phyloP scores from a whole-genome alignment of 495 filamentous ascomycete species.

The Chaetomium tenue region DNA sequence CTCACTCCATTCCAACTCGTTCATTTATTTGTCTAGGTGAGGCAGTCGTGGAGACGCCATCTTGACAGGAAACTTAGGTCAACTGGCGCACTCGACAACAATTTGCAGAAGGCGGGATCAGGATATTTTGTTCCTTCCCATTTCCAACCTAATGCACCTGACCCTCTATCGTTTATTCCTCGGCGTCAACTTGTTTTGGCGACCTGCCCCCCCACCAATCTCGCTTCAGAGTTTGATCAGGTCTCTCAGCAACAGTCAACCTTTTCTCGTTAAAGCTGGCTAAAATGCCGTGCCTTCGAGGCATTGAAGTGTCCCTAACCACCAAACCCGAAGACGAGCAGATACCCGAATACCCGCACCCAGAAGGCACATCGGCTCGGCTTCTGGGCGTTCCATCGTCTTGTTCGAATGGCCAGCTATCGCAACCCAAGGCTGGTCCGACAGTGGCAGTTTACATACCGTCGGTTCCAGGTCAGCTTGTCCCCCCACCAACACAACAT shows the following conservation, averaged over 20 bases:
- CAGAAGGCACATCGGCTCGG: constrained; percentile 46
- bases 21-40: not conserved
- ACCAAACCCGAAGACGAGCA: constrained; percentile 32
- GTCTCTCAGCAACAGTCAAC: not conserved
- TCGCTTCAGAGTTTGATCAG: too few relatives aligned
- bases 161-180: not conserved
- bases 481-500: too few relatives aligned
- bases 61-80: too few relatives aligned
- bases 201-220: not conserved
- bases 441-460: constrained; percentile 51
- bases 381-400: constrained; percentile 27
- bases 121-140: not conserved
- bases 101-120: not conserved
- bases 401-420: constrained; percentile 11
- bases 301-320: constrained; percentile 45
- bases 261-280: not conserved
- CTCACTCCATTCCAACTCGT: not conserved
- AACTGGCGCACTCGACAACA: not conserved
- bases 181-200: too few relatives aligned
- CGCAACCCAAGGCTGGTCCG: constrained; percentile 39
- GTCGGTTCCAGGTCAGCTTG: constrained; percentile 44
- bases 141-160: not conserved
- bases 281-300: constrained; percentile 50
- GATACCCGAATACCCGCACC: constrained; percentile 52
- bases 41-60: not conserved